These are phyloP conservation scores for Omphalotus guepiniiformis DNA, from an alignment of 768 basidiomycete species.

Conservation along the genomic window DNA sequence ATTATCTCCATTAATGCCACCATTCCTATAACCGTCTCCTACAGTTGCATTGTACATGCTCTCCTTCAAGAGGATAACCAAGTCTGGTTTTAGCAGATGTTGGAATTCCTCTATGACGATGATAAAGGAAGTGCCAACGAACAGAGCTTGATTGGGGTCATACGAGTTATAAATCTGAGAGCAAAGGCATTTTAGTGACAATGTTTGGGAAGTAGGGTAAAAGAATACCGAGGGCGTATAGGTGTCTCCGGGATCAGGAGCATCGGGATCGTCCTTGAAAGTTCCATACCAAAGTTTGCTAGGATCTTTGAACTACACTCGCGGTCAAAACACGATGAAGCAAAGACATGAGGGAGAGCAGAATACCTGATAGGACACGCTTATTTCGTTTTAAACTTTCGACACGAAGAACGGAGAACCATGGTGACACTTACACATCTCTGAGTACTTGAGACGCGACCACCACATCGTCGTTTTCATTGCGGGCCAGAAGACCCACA, in stretches of 20 bases:
- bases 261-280: conserved; percentile 13
- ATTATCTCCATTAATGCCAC: conserved; percentile 26
- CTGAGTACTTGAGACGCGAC: conserved; percentile 18
- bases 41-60: conserved; percentile 31
- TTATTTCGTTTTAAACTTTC: background rate
- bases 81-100: conserved; percentile 20
- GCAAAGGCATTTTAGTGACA: background rate
- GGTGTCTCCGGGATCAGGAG: background rate
- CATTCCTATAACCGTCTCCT: conserved; percentile 28
- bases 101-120: conserved; percentile 27
- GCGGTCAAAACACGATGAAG: background rate
- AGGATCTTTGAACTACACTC: conserved; percentile 21
- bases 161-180: conserved; percentile 22
- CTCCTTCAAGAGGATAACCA: conserved; percentile 20
- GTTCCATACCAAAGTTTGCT: conserved; percentile 26
- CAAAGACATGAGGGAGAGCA: background rate
- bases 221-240: background rate
- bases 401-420: background rate
- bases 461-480: conserved; percentile 18
- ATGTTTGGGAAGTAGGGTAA: background rate
- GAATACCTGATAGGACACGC: background rate
- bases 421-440: conserved; percentile 17
- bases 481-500: conserved; percentile 25
- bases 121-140: conserved; percentile 27
- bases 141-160: conserved; percentile 23